Base-by-base conservation (phyloP, 2,329 filamentous ascomycete genomes). In the Didymellaceae sp. region DNA sequence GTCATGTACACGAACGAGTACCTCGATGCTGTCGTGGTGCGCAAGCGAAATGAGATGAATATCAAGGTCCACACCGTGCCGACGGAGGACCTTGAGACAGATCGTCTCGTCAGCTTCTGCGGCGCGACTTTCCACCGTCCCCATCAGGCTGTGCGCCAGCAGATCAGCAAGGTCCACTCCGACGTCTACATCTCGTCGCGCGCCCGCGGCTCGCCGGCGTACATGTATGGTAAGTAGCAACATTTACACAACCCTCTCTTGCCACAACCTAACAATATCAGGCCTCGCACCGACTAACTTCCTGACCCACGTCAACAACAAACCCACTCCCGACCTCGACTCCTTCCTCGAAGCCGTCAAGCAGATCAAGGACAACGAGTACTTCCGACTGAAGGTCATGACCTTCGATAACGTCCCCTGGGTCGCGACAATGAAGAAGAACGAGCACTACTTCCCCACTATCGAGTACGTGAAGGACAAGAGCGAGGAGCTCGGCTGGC, bases 361-460 rank as follows among this genome's bases (percentile, higher is more conserved):
- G 62, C 87, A 89, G 74, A 97, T 99, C 63, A 89, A 90, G 0
- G 91, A 99, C 65, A 99, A 99, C 68, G 96, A 91, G 2, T 99
- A 99, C 76, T 99, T 99, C 85, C 87, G 94, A 14, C 81, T 99
- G 44, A 92, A 93, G 73, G 91, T 94, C n/a, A 91, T 97, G 73
- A 97, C 94, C 0, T 99, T 99, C 68, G 94, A 99, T 73, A 96
- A 95, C 66, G 91, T 99, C 8, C 93, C 93, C 3, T 99, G 94
- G 91, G 91, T 99, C n/a, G 90, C 95, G 30, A 99, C 94, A 7
- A 96, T 99, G 90, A 99, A 99, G 86, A 97, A 97, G 83, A 97
- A 97, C 64, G 93, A 99, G 71, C 94, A 99, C 75, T 99, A 99
- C 73, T 87, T 87, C 75, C 84, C 85, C 2, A 87, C 86, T 54